A percentile compares a stretch with the other conserved stretches of the same genome.
Conservation (phyloP, 768 basidiomycete genomes). For the Leccinum broughii region DNA sequence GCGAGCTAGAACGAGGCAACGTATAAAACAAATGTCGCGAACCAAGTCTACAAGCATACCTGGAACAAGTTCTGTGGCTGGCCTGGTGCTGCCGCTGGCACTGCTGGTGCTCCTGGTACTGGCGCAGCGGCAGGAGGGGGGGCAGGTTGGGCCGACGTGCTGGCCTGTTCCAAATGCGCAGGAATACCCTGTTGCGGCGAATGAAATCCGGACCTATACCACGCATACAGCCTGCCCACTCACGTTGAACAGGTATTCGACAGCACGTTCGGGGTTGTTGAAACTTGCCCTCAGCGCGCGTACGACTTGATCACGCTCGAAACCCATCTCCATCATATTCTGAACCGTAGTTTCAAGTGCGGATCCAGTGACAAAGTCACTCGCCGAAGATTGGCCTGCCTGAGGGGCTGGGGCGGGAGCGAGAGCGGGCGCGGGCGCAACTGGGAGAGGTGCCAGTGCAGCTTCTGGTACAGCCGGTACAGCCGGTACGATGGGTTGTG, state of each 20-base stretch:
- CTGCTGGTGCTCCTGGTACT: conserved; percentile 33
- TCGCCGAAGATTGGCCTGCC: conserved; percentile 37
- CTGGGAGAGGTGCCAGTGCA: conserved; percentile 32
- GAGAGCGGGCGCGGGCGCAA: conserved; percentile 25
- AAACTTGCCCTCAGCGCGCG: conserved; percentile 88
- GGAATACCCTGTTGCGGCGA: conserved; percentile 70
- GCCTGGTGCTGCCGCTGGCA: conserved; percentile 30
- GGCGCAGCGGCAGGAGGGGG: conserved; percentile 40
- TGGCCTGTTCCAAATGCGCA: conserved; percentile 36
- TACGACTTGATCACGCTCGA: conserved; percentile 78
- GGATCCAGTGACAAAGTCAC: conserved; percentile 74
- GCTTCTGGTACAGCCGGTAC: conserved; percentile 33
- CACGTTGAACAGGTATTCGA: conserved; percentile 96
- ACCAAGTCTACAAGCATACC: conserved; percentile 40
- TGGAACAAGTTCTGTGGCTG: conserved; percentile 87
- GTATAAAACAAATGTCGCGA: not conserved
- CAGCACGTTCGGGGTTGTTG: conserved; percentile 97
- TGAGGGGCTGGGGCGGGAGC: conserved; percentile 31
- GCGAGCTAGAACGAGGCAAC: conserved; percentile 53
- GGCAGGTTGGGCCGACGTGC: conserved; percentile 43
- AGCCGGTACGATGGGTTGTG: conserved; percentile 28
- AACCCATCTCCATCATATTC: conserved; percentile 95
- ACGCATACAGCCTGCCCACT: conserved; percentile 28
- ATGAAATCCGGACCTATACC: conserved; percentile 9
- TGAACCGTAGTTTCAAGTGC: conserved; percentile 74